These are phyloP conservation scores for Plenodomus lindquistii DNA, from an alignment of 2,329 filamentous ascomycete genomes.

Conservation along the genomic window DNA sequence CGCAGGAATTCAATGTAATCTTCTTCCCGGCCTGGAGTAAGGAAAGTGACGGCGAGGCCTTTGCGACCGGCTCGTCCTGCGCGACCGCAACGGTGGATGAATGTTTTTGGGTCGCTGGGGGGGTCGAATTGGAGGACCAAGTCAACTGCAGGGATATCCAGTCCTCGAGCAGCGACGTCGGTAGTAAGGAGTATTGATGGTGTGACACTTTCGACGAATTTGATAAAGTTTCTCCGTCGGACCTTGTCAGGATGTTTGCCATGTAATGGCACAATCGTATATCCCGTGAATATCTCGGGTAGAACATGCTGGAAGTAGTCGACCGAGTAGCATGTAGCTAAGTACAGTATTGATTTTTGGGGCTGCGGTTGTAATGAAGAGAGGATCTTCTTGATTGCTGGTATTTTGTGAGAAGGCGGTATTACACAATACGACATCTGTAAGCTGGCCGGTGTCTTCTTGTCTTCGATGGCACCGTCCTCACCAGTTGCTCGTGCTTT, in stretches of 20 bases:
- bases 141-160: constrained; percentile 91
- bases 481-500: constrained; percentile 57
- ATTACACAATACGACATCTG: constrained; percentile 83
- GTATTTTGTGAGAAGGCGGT: constrained; percentile 78
- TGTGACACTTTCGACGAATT: constrained; percentile 73
- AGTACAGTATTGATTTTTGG: constrained; percentile 85
- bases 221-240: constrained; percentile 82
- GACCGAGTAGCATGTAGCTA: constrained; percentile 91
- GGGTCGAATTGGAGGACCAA: constrained; percentile 88
- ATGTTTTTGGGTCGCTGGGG: constrained; percentile 84
- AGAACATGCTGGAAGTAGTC: constrained; percentile 90
- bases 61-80: constrained; percentile 67
- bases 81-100: constrained; percentile 67
- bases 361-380: constrained; percentile 71
- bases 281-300: constrained; percentile 70
- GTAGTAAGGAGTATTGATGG: constrained; percentile 88
- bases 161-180: constrained; percentile 84
- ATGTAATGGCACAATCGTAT: constrained; percentile 78
- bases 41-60: constrained; percentile 82
- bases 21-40: constrained; percentile 82
- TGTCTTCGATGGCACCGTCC: constrained; percentile 72
- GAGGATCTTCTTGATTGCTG: constrained; percentile 72
- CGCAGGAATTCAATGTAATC: constrained; percentile 88
- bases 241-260: constrained; percentile 90
- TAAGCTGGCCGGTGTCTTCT: constrained; percentile 87